phyloP scores from a whole-genome alignment of 805 yeast species.

The Metschnikowia amazonensis region DNA sequence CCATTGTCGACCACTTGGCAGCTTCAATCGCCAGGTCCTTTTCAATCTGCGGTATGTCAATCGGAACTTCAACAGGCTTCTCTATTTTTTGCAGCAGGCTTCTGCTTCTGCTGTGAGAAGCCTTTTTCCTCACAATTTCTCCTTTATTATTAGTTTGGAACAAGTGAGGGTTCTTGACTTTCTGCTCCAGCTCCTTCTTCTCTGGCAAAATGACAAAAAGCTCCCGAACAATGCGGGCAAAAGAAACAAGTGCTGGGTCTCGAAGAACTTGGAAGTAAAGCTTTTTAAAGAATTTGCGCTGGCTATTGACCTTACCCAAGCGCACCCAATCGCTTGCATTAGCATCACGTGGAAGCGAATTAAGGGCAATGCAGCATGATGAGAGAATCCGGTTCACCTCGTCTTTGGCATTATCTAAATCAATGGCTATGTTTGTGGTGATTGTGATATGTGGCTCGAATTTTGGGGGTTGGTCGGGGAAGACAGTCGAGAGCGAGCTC shows the following conservation, averaged over 20 bases:
- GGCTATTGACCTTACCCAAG: conserved; percentile 43
- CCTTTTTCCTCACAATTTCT: conserved; percentile 26
- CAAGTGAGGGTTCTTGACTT: conserved; percentile 35
- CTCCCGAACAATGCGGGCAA: conserved; percentile 56
- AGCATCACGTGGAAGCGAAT: conserved; percentile 31
- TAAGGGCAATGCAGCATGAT: conserved; percentile 54
- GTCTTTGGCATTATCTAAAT: conserved; percentile 37
- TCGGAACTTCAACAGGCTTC: conserved; percentile 16
- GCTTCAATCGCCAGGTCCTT: conserved; percentile 48
- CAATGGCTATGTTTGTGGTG: conserved; percentile 54
- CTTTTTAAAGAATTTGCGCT: conserved; percentile 50
- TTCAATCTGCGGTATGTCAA: conserved; percentile 29
- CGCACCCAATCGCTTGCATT: conserved; percentile 38
- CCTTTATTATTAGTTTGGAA: conserved; percentile 34
- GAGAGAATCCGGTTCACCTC: conserved; percentile 59
- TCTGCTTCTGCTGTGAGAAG: conserved; percentile 6
- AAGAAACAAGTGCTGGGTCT: conserved; percentile 45
- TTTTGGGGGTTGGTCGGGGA: conserved; percentile 60
- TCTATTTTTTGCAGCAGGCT: conserved; percentile 18
- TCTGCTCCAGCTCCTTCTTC: conserved; percentile 35
- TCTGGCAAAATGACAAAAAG: conserved; percentile 48
- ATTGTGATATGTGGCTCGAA: conserved; percentile 79
- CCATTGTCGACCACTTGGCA: conserved; percentile 50
- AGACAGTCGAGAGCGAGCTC: conserved; percentile 63
- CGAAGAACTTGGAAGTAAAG: conserved; percentile 46